Percentiles rank a stretch among this genome's conserved stretches.
These are phyloP conservation scores for Boletus rubroflammeus DNA, from an alignment of 768 basidiomycete genomes.

Conservation along the genomic window DNA sequence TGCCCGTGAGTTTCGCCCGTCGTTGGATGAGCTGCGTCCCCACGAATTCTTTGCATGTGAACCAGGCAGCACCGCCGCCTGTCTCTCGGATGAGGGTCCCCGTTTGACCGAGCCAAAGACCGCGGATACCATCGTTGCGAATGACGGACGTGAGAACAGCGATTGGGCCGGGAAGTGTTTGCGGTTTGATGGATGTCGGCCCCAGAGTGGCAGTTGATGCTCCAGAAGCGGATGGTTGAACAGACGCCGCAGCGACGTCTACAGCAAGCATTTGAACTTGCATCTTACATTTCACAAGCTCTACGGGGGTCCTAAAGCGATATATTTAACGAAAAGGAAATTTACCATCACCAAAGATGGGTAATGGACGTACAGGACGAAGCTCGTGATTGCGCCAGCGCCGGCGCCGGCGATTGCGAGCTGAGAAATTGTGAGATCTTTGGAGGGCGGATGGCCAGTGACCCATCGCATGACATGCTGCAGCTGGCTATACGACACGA, in stretches of 20 bases:
- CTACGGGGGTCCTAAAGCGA: slow-evolving; percentile 74
- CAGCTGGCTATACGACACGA: slow-evolving; percentile 78
- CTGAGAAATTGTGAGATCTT: slow-evolving; percentile 58
- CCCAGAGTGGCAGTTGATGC: slow-evolving; percentile 13
- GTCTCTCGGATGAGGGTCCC: slow-evolving; percentile 93
- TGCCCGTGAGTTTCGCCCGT: slow-evolving; percentile 32
- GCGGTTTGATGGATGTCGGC: slow-evolving; percentile 8
- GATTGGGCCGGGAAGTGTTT: slow-evolving; percentile 66
- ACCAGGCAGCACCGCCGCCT: slow-evolving; percentile 90
- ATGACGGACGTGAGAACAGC: slow-evolving; percentile 62
- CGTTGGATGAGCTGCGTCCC: slow-evolving; percentile 56
- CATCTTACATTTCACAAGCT: slow-evolving; percentile 97
- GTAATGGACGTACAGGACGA: slow-evolving; percentile 63
- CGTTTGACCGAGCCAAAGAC: slow-evolving; percentile 96
- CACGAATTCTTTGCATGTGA: slow-evolving; percentile 79
- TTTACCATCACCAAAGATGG: no score
- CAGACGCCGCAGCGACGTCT: slow-evolving; percentile 12
- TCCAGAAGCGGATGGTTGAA: slow-evolving; percentile 12
- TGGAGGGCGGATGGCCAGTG: slow-evolving; percentile 33
- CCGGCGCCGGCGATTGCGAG: slow-evolving; percentile 78
- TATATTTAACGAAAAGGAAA: neutral
- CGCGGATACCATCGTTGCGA: slow-evolving; percentile 65
- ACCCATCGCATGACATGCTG: slow-evolving; percentile 55
- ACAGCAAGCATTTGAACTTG: slow-evolving; percentile 84
- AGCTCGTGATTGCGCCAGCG: slow-evolving; percentile 85